A percentile compares a stretch with the other conserved stretches of the same genome.
Conservation (phyloP, 176 grass and related monocot genomes). For the Hyparrhenia diplandra region DNA sequence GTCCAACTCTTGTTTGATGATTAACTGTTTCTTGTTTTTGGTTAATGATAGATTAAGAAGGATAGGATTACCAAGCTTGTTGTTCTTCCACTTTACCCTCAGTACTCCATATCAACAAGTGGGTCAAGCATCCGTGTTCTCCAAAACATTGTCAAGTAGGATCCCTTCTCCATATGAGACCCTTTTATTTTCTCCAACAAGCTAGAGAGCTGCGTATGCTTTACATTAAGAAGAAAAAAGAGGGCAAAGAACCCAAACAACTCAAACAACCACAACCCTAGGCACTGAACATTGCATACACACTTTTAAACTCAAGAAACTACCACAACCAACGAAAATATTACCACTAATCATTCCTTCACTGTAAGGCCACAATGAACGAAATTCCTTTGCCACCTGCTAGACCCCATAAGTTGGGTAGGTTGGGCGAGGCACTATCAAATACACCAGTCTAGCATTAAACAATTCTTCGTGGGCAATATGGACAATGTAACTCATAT, state of each 20-base stretch:
- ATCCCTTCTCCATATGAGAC: background rate
- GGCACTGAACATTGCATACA: background rate
- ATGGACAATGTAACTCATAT: background rate
- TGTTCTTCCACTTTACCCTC: constrained; percentile 93
- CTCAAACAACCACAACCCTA: background rate
- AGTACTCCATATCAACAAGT: constrained; percentile 98
- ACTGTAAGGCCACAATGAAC: no score
- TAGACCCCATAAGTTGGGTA: no score
- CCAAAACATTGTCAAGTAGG: constrained; percentile 67
- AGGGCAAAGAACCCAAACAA: background rate
- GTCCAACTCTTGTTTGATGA: constrained; percentile 3
- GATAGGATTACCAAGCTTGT: constrained; percentile 94
- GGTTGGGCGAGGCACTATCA: no score
- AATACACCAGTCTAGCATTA: background rate
- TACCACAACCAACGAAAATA: background rate
- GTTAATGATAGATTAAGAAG: constrained; percentile 73
- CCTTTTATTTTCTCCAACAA: background rate
- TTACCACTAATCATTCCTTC: background rate
- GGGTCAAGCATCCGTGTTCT: constrained; percentile 92
- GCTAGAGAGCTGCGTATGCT: background rate
- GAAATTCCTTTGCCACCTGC: no score
- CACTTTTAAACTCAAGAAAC: background rate
- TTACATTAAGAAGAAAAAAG: background rate
- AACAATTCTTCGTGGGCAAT: background rate
- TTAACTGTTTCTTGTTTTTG: constrained; percentile 16